Percentiles rank a stretch among this genome's conserved stretches.
phyloP scores from a whole-genome alignment of 2,329 filamentous ascomycete species.

The Monosporascus sp. region DNA sequence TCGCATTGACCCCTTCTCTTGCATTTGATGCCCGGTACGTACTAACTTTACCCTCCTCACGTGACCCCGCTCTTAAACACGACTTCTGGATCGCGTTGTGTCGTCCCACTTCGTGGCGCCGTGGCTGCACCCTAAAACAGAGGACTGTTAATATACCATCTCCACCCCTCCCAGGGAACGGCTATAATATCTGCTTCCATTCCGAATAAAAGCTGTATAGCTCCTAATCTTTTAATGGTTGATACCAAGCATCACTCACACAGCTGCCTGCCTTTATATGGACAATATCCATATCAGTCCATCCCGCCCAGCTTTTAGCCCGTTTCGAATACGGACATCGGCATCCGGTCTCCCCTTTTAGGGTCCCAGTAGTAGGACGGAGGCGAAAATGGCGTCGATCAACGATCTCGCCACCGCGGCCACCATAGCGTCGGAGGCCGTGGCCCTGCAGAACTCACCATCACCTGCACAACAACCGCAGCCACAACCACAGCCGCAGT shows the following conservation, averaged over 20 bases:
- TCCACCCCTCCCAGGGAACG: neutral
- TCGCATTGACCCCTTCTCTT: no score
- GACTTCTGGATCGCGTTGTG: neutral
- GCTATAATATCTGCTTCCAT: no score
- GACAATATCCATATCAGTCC: no score
- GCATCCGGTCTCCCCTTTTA: neutral
- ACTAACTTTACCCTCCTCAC: neutral
- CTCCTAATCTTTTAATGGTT: no score
- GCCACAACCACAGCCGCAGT: slow-evolving; percentile 3
- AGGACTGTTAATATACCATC: neutral
- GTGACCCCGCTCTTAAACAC: neutral
- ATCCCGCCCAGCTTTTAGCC: no score
- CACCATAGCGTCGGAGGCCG: slow-evolving; percentile 36
- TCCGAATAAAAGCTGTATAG: no score
- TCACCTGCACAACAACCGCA: slow-evolving; percentile 2
- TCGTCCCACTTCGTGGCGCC: neutral
- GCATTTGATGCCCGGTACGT: no score
- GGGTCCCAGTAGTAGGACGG: neutral
- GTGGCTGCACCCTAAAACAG: neutral
- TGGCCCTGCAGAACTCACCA: slow-evolving; percentile 16
- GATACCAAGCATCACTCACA: no score
- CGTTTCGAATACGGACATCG: no score
- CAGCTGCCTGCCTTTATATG: no score
- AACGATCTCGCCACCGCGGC: slow-evolving; percentile 46
- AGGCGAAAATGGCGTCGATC: slow-evolving; percentile 37